Evolutionary conservation across 768 basidiomycete genomes (phyloP), one percentile per base, ranked within the genome.

Genomic region (Naganishia vaughanmartiniae): DNA sequence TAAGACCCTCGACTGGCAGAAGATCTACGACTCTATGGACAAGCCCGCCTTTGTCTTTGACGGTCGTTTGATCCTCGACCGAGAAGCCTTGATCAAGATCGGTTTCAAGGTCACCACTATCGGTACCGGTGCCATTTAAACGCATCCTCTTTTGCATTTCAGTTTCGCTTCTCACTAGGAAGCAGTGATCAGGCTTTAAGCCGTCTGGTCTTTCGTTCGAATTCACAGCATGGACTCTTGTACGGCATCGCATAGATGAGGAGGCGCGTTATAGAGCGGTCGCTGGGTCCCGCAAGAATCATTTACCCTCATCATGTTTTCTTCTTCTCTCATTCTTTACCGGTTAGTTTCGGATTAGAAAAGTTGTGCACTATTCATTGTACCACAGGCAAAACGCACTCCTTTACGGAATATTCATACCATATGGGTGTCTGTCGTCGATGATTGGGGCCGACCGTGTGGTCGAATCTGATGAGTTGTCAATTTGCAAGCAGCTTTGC

Each of bases 31-130:
- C 63, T 83, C 85, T 77, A 97, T 97, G 92, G 90, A 89, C 78
- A 96, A 98, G 85, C 96, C 96, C n/a, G 95, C 96, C 5, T 98
- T 96, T 78, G 86, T 99, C 73, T 97, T 97, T 77, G 95, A 98
- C 79, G 93, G 93, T 5, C 87, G 93, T 36, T 42, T 69, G 72
- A 85, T 97, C 77, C 85, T 97, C 54, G 90, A 98, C 78, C 87
- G 87, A 12, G 87, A 88, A 63, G 86, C 87, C 81, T 84, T 98
- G 73, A 86, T 86, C 76, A 80, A 87, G 77, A 96, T 97, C 77
- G 95, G 95, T 46, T 98, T 98, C 88, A 90, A 81, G 76, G 84
- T 84, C 71, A 74, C 77, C 57, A 77, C 78, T 54, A 83, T 83
- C 76, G 83, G 83, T 73, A 79, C 76, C 68, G 80, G 78, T 63